Evolutionary conservation across 2,329 filamentous ascomycete genomes (phyloP).

Genomic region (Aspergillus aculeatus): DNA sequence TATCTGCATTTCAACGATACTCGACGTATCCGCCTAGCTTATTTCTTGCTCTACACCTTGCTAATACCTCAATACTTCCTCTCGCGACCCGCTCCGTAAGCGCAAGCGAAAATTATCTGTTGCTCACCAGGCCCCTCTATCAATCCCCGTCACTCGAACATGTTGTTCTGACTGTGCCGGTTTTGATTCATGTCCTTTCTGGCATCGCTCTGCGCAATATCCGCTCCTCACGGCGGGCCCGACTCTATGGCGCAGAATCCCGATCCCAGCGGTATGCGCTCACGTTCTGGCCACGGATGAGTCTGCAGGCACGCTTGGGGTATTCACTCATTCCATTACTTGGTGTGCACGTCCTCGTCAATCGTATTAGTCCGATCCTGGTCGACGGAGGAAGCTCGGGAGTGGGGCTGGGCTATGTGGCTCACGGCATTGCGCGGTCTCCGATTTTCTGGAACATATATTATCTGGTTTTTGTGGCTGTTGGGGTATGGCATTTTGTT

Average conservation of each 20-base stretch:
- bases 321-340: conserved; percentile 68
- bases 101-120: conserved; percentile 77
- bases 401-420: conserved; percentile 77
- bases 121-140: conserved; percentile 89
- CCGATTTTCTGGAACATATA: conserved; percentile 65
- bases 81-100: conserved; percentile 70
- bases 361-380: conserved; percentile 70
- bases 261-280: conserved; percentile 47
- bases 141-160: conserved; percentile 80
- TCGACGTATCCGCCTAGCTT: conserved; percentile 80
- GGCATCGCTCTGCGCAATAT: conserved; percentile 76
- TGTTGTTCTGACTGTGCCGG: conserved; percentile 71
- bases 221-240: conserved; percentile 67
- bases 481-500: conserved; percentile 73
- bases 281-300: conserved; percentile 68
- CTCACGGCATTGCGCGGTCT: conserved; percentile 77
- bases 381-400: conserved; percentile 84
- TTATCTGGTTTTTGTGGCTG: conserved; percentile 66
- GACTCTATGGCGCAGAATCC: conserved; percentile 71
- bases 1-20: conserved; percentile 78
- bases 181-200: conserved; percentile 72
- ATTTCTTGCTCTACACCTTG: conserved; percentile 73
- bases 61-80: conserved; percentile 79
- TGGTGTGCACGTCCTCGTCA: conserved; percentile 70
- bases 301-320: conserved; percentile 68